Evolutionary conservation across 306 rosid genomes (phyloP).

Genomic region (Fagus sylvatica): DNA sequence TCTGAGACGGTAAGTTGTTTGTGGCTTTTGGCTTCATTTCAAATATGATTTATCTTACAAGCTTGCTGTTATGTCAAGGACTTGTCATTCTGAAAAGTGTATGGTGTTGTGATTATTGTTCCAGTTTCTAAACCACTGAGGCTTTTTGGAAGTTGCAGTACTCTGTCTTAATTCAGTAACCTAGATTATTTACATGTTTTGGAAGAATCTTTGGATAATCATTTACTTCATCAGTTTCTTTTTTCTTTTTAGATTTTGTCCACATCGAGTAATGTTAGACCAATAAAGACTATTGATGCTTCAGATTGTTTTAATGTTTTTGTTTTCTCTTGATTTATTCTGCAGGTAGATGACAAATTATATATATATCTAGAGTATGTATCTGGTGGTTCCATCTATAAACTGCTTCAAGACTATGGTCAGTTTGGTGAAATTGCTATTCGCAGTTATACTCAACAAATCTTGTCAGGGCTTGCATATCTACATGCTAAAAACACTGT

Average conservation of each 20-base stretch:
- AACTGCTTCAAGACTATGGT: constrained; percentile 58
- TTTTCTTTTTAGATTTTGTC: constrained; percentile 33
- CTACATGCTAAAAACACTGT: constrained; percentile 88
- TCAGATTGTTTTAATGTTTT: constrained; percentile 18
- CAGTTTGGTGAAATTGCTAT: constrained; percentile 47
- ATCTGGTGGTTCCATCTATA: constrained; percentile 86
- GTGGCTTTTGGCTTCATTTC: constrained; percentile 1
- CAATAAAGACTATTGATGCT: constrained; percentile 1
- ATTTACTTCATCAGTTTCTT: not conserved
- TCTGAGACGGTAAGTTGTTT: constrained; percentile 73
- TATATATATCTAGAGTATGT: constrained; percentile 70
- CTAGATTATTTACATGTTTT: not conserved
- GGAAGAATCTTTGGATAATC: not conserved
- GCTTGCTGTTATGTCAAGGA: constrained; percentile 3
- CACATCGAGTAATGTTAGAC: constrained; percentile 42
- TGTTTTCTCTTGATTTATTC: constrained; percentile 5
- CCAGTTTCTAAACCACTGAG: not conserved
- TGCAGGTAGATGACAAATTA: constrained; percentile 45
- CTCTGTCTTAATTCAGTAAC: not conserved
- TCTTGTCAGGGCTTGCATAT: constrained; percentile 86
- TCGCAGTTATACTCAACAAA: constrained; percentile 51
- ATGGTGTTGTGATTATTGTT: not conserved
- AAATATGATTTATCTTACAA: not conserved
- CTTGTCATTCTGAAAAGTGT: not conserved
- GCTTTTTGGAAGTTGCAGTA: not conserved